Conservation (phyloP, 371 early-diverging fungal genomes). For the Syncephalastrum monosporum region DNA sequence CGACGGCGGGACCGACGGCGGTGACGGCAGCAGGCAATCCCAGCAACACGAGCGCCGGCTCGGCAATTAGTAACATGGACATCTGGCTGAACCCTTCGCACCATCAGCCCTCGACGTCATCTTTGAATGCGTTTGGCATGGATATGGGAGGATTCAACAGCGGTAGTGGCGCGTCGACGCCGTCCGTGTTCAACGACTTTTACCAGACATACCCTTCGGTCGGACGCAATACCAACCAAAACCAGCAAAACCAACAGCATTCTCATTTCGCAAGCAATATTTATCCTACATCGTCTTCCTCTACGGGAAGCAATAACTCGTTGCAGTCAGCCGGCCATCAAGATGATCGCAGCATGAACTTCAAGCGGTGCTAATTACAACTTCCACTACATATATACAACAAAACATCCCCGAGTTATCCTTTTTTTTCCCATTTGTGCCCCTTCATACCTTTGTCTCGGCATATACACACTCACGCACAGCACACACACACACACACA, state of each 20-base stretch:
- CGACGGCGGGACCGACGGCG: conserved; percentile 6
- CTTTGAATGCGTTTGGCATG: conserved; percentile 6
- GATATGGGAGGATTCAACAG: conserved; percentile 8
- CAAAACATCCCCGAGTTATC: too few relatives aligned
- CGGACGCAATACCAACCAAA: conserved; percentile 24
- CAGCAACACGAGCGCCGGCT: too few relatives aligned
- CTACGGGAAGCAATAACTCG: conserved; percentile 42
- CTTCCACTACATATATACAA: too few relatives aligned
- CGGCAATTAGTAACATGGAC: conserved; percentile 1
- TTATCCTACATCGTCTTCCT: conserved; percentile 39
- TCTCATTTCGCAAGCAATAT: conserved; percentile 30
- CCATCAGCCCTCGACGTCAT: too few relatives aligned
- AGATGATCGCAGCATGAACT: conserved; percentile 8
- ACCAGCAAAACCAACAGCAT: conserved; percentile 19
- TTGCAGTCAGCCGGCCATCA: conserved; percentile 26
- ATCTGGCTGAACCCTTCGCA: conserved; percentile 9
- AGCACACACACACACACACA: too few relatives aligned
- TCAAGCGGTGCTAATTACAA: conserved; percentile 9
- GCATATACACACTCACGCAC: too few relatives aligned
- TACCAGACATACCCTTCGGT: conserved; percentile 17
- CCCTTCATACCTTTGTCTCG: too few relatives aligned
- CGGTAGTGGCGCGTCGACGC: conserved; percentile 1
- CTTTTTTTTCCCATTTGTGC: too few relatives aligned
- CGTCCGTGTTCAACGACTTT: conserved; percentile 3
- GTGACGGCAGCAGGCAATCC: conserved; percentile 7